Conservation (phyloP, 1,139 yeast species). For the Nematodospora anomalae region DNA sequence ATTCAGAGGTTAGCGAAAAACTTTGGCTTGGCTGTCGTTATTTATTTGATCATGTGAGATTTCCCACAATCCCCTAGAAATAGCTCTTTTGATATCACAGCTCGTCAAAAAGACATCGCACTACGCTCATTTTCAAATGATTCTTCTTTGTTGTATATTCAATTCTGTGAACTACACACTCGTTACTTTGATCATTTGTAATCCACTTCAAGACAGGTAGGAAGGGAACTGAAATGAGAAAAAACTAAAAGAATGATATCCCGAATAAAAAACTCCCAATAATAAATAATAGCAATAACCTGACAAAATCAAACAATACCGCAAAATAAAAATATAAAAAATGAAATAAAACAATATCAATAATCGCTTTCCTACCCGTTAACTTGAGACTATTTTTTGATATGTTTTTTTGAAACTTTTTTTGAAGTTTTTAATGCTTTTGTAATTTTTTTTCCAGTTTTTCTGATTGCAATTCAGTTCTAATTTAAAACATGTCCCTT, state of each 20-base stretch:
- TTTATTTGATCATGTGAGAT: too few relatives aligned
- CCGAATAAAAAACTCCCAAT: neutral
- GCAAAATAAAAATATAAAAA: too few relatives aligned
- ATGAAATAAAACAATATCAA: neutral
- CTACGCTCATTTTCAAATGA: too few relatives aligned
- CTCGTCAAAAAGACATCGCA: too few relatives aligned
- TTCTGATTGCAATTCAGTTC: neutral
- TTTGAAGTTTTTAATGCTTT: neutral
- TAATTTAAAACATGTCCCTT: slow-evolving; percentile 3
- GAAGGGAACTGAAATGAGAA: neutral
- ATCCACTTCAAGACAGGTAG: neutral
- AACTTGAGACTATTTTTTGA: neutral
- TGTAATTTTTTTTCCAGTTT: neutral
- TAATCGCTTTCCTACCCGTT: neutral
- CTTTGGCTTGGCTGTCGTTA: too few relatives aligned
- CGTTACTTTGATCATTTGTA: neutral
- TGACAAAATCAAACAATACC: neutral
- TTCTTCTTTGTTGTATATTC: too few relatives aligned
- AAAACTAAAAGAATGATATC: neutral
- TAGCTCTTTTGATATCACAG: too few relatives aligned
- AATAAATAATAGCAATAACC: too few relatives aligned
- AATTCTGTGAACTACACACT: neutral
- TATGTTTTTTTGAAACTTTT: neutral
- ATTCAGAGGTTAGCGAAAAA: too few relatives aligned
- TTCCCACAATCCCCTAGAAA: too few relatives aligned